Base-by-base conservation (phyloP, 2,329 filamentous ascomycete genomes). In the Xylariaceae sp. region DNA sequence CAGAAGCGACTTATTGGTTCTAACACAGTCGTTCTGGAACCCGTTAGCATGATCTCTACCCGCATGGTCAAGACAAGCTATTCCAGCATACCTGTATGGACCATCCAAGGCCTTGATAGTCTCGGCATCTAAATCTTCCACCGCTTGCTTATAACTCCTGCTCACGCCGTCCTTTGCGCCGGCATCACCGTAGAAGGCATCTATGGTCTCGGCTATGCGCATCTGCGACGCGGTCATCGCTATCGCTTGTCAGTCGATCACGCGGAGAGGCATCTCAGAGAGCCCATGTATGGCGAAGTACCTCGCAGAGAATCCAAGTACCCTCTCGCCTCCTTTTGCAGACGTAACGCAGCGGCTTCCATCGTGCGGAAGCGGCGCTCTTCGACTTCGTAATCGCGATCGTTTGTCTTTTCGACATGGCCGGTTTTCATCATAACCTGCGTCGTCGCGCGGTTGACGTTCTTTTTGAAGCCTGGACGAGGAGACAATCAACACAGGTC, bases 341-440 rank as follows among this genome's bases (percentile, higher is more conserved):
- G 79, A 68, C 93, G 88, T 70, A 90, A 86, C 35, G 93, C 91
- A 13, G 95, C 94, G 4, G 92, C 87, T 76, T 99, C 94, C 91
- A 99, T 97, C 3, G 93, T 97, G 67, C 91, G 88, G 80, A 96
- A 99, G 66, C 94, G 92, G 74, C 93, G 87, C 76, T 96, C 91
- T 76, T 99, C 95, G 56, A 97, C 93, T 77, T 97, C 94, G 76
- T 97, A 99, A 75, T 97, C 94, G 67, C 95, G 90, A 78, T 99
- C 94, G 75, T 93, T 97, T 30, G 94, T 99, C 79, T 94, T 93
- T 78, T 99, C 94, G 69, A 99, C 95, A 80, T 97, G 94, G 61
- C 94, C 90, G 59, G 92, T 96, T 84, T 99, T 99, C 93, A 99
- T 97, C 91, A 99, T 97, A 64, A 97, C 93, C 87, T 97, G 92